Conservation (phyloP, 495 filamentous ascomycete species). For the Podospora sp. region DNA sequence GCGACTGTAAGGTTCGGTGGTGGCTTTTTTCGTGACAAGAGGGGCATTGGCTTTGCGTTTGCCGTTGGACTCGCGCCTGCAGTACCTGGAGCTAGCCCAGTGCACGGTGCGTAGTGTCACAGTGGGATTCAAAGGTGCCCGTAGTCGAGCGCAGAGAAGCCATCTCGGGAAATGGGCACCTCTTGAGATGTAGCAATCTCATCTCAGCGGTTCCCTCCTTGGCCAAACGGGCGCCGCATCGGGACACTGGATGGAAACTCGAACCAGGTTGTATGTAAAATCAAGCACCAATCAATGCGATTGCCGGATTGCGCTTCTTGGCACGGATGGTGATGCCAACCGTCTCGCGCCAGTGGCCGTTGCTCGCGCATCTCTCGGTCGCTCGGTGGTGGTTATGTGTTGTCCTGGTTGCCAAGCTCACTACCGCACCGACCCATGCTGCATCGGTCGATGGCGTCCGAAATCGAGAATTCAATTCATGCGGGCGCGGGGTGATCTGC, state of each 20-base stretch:
- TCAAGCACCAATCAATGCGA: not conserved
- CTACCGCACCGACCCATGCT: not conserved
- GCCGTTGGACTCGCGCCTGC: slow-evolving; percentile 1
- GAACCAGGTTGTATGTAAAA: slow-evolving; percentile 1
- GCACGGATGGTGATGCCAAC: slow-evolving; percentile 5
- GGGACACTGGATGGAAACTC: not conserved
- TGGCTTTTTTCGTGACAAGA: slow-evolving; percentile 2
- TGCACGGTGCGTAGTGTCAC: not conserved
- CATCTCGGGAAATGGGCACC: not conserved
- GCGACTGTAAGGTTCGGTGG: not conserved
- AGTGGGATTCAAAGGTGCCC: not conserved
- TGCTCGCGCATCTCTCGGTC: slow-evolving; percentile 7
- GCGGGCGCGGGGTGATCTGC: not conserved
- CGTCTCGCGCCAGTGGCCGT: not conserved
- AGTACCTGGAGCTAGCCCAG: slow-evolving; percentile 5
- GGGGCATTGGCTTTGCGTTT: not conserved
- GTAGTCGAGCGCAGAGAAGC: not conserved
- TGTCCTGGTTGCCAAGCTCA: not conserved
- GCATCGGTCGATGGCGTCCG: slow-evolving; percentile 4
- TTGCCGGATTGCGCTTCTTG: not conserved
- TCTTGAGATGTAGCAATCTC: not conserved
- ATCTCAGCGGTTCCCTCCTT: not conserved
- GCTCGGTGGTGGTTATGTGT: not conserved
- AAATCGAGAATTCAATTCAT: slow-evolving; percentile 2
- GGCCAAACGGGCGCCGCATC: not conserved